Evolutionary conservation across 2,329 filamentous ascomycete genomes (phyloP), one percentile per base, ranked within the genome.

Genomic region (Epichloe aotearoae): DNA sequence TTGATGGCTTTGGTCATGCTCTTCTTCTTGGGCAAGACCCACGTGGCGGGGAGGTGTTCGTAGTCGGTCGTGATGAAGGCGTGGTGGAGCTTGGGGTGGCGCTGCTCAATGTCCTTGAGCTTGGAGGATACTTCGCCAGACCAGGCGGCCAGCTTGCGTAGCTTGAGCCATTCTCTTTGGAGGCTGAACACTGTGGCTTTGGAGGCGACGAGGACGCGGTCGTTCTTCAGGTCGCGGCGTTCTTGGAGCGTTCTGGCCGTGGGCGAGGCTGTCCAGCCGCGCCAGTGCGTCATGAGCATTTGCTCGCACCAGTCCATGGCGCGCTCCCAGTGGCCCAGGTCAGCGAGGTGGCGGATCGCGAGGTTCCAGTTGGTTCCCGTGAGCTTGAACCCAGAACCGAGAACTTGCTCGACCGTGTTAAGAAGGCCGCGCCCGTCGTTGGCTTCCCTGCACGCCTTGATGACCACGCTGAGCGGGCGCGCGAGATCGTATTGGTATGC

Each of bases 301-400:
- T 73, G 68, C 69, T 97, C 91, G 62, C 86, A 91, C 48, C 83
- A 68, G 20, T 69, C 62, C 66, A 93, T 95, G 38, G 89, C 89
- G 19, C 83, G 73, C 46, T 79, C 67, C 58, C 77, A 75, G 44
- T 76, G 73, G 44, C 76, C 74, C 50, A 80, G 72, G 14, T 73
- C 69, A 23, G 81, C 79, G 30, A 96, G 78, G 47, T 75, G 67
- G 58, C 84, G 79, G 50, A 95, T 75, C 56, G 86, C 82, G 47
- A 77, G 73, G 62, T 95, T 93, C 88, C 88, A 95, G 57, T 87
- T 89, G 58, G 76, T 76, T 62, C 79, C 83, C 60, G 88, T 83
- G 52, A 96, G 67, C 30, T 72, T 69, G 69, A 91, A 96, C 11
- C 90, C 91, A 40, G 76, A 73, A 1, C 64, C 62, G 8, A 79